phyloP scores from a whole-genome alignment of 768 basidiomycete species.

The Boletus subparvulus region DNA sequence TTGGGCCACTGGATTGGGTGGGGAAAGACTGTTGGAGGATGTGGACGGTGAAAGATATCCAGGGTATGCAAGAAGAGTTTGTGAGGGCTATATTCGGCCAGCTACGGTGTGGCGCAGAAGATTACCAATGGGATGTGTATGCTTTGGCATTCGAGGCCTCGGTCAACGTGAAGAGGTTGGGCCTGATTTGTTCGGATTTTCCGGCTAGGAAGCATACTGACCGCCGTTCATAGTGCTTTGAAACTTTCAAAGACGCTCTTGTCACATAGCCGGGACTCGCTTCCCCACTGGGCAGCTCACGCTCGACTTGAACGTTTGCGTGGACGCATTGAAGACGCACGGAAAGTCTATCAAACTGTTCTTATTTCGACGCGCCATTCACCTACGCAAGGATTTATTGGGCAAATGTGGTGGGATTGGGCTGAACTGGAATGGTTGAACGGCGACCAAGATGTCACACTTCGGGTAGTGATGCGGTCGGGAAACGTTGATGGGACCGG shows the following conservation, averaged over 20 bases:
- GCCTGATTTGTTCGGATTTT: constrained; percentile 23
- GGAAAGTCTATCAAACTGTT: constrained; percentile 75
- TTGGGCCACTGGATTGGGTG: constrained; percentile 54
- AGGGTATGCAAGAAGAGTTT: constrained; percentile 47
- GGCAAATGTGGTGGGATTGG: constrained; percentile 78
- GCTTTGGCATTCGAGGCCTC: constrained; percentile 68
- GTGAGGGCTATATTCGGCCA: constrained; percentile 60
- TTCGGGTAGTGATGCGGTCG: constrained; percentile 54
- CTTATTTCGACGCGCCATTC: constrained; percentile 47
- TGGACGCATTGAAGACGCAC: constrained; percentile 62
- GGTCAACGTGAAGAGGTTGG: constrained; percentile 53
- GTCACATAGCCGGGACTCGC: constrained; percentile 52
- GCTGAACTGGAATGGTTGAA: constrained; percentile 81
- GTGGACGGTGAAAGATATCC: constrained; percentile 52
- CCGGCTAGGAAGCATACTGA: constrained; percentile 8
- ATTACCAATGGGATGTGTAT: constrained; percentile 65
- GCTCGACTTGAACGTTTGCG: constrained; percentile 70
- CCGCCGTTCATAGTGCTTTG: constrained; percentile 48
- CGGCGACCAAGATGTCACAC: constrained; percentile 47
- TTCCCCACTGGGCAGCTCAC: constrained; percentile 72
- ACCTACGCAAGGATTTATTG: constrained; percentile 36
- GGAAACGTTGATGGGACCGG: constrained; percentile 51
- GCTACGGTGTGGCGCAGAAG: constrained; percentile 47
- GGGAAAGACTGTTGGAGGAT: constrained; percentile 35
- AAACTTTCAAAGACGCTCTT: constrained; percentile 68